Conservation (phyloP, 371 early-diverging fungal genomes). For the Mortierella polycephala region DNA sequence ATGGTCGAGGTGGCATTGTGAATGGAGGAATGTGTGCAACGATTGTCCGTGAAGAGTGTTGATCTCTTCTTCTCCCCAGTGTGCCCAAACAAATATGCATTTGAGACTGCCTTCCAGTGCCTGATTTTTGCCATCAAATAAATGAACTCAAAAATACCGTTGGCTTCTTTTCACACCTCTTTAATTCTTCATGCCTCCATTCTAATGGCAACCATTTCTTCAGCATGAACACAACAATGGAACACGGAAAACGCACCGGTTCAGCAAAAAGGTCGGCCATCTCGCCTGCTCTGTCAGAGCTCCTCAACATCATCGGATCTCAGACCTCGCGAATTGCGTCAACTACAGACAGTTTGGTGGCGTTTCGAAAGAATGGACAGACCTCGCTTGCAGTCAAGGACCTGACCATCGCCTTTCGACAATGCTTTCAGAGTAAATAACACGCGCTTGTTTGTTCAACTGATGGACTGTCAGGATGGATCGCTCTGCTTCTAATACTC, state of each 20-base stretch:
- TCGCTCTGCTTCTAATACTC: not conserved
- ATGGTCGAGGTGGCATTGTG: constrained; percentile 44
- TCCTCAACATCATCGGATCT: constrained; percentile 20
- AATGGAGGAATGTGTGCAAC: constrained; percentile 1
- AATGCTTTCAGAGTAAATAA: constrained; percentile 25
- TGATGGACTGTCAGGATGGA: not conserved
- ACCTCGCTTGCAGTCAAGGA: constrained; percentile 17
- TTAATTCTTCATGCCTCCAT: too few species aligned
- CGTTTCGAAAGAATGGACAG: constrained; percentile 32
- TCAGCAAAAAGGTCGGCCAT: not conserved
- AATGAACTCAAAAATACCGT: too few species aligned
- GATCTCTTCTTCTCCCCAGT: constrained; percentile 4
- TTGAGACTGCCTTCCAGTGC: too few species aligned
- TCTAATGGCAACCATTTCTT: not conserved
- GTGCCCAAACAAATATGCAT: not conserved
- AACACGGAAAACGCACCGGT: constrained; percentile 2
- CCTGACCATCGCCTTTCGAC: constrained; percentile 25
- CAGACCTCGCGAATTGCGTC: not conserved
- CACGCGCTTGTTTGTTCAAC: not conserved
- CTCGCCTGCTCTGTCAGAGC: constrained; percentile 14
- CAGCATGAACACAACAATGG: constrained; percentile 20
- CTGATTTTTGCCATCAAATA: too few species aligned
- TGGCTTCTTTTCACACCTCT: too few species aligned
- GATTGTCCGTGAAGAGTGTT: not conserved
- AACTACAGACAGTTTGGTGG: constrained; percentile 34